Conservation (phyloP, 2,329 filamentous ascomycete species). For the Calycina marina region DNA sequence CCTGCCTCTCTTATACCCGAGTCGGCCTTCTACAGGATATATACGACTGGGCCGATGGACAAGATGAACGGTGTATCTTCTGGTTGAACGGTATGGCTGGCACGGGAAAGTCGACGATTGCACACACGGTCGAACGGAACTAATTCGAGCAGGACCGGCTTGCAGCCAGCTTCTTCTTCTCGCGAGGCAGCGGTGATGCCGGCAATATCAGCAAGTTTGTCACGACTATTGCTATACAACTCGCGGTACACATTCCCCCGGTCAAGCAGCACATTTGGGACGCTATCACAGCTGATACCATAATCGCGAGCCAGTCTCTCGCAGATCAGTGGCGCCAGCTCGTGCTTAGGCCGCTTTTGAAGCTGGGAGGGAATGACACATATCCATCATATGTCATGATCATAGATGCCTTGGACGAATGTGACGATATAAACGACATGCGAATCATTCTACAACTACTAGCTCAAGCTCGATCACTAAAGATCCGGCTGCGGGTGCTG, state of each 20-base stretch:
- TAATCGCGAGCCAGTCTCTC: slow-evolving; percentile 17
- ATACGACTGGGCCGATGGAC: not conserved
- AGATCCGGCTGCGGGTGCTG: slow-evolving; percentile 6
- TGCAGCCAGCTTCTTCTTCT: slow-evolving; percentile 11
- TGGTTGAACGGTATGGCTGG: slow-evolving; percentile 20
- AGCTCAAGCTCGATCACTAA: slow-evolving; percentile 4
- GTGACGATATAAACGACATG: slow-evolving; percentile 11
- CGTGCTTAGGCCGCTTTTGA: slow-evolving; percentile 26
- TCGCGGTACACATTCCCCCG: slow-evolving; percentile 1
- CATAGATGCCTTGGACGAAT: slow-evolving; percentile 21
- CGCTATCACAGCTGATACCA: slow-evolving; percentile 2
- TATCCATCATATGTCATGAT: slow-evolving; percentile 9
- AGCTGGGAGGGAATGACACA: slow-evolving; percentile 2
- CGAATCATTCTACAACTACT: slow-evolving; percentile 13
- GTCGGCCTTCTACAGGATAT: slow-evolving; percentile 1
- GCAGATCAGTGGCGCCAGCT: slow-evolving; percentile 30
- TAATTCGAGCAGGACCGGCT: slow-evolving; percentile 5
- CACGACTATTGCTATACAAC: slow-evolving; percentile 5
- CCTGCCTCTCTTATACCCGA: slow-evolving; percentile 1
- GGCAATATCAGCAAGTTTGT: slow-evolving; percentile 6
- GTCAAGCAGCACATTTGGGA: slow-evolving; percentile 1
- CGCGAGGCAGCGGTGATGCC: slow-evolving; percentile 9
- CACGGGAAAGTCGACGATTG: slow-evolving; percentile 2
- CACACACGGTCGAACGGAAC: slow-evolving; percentile 3
- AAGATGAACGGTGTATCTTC: slow-evolving; percentile 6